Evolutionary conservation across 495 filamentous ascomycete species (phyloP), one percentile per base, ranked within the genome.

Genomic region (Penicillium tannophilum): DNA sequence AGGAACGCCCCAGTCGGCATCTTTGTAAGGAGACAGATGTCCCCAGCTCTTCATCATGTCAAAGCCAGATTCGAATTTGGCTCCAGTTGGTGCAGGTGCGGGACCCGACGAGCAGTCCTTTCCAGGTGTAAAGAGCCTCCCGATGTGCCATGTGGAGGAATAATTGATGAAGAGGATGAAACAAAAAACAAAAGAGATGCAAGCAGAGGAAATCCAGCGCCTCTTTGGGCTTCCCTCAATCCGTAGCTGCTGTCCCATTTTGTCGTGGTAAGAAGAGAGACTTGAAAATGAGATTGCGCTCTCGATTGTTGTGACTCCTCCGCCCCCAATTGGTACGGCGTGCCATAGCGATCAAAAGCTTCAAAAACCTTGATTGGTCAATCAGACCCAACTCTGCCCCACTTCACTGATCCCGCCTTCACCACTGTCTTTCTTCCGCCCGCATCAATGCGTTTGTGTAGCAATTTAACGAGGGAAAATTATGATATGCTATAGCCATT

Each of bases 1-100:
- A 24, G 80, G 68, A 2, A 77, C 52, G 20, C 73, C 72, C 60
- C 80, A 79, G 20, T 67, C 58, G 1, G 55, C 76, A 49, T 81
- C 77, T 1, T 61, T 60, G 63, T 82, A 85, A 2, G 77, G 74
- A 23, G 73, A 72, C 7, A 84, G 60, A 41, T 83, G 76, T 17
- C 71, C 79, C 79, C 77, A 82, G 61, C 65, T 72, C 2, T 55
- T 63, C n/a, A 59, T 71, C 51, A 73, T 71, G 52, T 75, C 74
- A 56, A 75, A 74, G 0, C 71, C 72, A 7, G 74, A 72, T 3
- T 69, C 61, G 47, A 63, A 74, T 19, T 55, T 61, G 8, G 63
- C 45, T 1, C 69, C 72, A 5, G 73, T 75, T 3, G 73, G 72
- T 8, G 55, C 31, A 7, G 45, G 33, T 30, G 8, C 24, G 14